Conservation (phyloP, 805 yeast genomes). For the Candida nemodendra region DNA sequence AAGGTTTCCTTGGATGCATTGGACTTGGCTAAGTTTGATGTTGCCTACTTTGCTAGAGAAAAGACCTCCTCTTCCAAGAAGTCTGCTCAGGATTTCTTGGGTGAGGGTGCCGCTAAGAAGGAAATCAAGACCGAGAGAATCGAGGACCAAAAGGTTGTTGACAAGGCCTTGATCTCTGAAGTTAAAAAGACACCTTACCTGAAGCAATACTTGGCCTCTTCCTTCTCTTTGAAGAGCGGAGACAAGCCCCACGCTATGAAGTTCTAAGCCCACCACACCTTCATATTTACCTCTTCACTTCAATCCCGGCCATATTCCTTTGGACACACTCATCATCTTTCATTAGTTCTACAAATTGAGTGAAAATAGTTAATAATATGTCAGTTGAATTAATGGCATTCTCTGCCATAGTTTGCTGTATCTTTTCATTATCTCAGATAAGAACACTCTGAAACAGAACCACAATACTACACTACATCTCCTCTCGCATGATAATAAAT, state of each 20-base stretch:
- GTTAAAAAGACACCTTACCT: constrained; percentile 97
- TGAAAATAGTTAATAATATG: too few relatives aligned
- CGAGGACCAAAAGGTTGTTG: constrained; percentile 95
- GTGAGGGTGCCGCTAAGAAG: constrained; percentile 73
- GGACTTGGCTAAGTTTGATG: constrained; percentile 87
- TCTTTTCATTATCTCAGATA: too few relatives aligned
- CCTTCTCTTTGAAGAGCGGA: constrained; percentile 96
- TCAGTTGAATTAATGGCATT: too few relatives aligned
- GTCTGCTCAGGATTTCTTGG: constrained; percentile 92
- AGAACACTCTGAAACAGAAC: too few relatives aligned
- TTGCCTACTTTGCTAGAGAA: constrained; percentile 96
- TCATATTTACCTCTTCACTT: neutral
- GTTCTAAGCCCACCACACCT: constrained; percentile 55
- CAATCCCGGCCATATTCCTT: neutral
- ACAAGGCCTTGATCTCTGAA: constrained; percentile 87
- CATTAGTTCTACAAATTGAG: too few relatives aligned
- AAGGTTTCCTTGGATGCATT: constrained; percentile 73
- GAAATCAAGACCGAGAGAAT: constrained; percentile 92
- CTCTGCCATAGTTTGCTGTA: too few relatives aligned
- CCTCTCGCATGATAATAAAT: too few relatives aligned
- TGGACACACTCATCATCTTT: too few relatives aligned
- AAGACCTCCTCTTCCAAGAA: constrained; percentile 77
- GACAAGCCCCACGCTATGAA: constrained; percentile 98
- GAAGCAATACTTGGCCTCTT: constrained; percentile 92
- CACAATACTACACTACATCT: too few relatives aligned